A percentile compares a stretch with the other conserved stretches of the same genome.
Evolutionary conservation across 1,284 basidiomycete genomes (phyloP).

Genomic region (Coniferiporia sulphurascens): DNA sequence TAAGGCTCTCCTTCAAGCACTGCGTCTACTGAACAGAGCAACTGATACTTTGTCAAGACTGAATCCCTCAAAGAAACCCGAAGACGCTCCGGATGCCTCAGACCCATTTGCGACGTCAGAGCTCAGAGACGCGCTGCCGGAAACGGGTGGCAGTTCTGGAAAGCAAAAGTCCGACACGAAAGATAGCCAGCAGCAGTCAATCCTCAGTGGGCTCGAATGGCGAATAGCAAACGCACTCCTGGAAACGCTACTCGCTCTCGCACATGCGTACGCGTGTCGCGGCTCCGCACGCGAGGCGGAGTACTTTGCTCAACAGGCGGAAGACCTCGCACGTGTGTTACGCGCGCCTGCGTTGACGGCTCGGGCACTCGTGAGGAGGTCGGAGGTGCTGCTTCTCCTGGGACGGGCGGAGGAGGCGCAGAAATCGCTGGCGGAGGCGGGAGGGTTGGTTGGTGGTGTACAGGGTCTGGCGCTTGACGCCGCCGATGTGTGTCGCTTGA

Average conservation of each 20-base stretch:
- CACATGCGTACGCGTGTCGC: slow-evolving; percentile 56
- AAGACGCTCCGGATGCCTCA: slow-evolving; percentile 32
- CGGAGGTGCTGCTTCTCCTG: slow-evolving; percentile 64
- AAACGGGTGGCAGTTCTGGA: slow-evolving; percentile 16
- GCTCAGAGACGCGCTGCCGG: slow-evolving; percentile 33
- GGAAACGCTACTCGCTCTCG: slow-evolving; percentile 57
- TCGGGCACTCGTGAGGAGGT: slow-evolving; percentile 58
- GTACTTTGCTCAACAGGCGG: slow-evolving; percentile 74
- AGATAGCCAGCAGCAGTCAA: slow-evolving; percentile 28
- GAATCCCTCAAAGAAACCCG: slow-evolving; percentile 31
- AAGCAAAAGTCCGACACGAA: slow-evolving; percentile 17
- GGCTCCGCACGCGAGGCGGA: slow-evolving; percentile 81
- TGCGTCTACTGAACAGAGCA: slow-evolving; percentile 79
- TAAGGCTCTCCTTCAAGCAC: slow-evolving; percentile 59
- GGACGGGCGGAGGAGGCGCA: slow-evolving; percentile 52
- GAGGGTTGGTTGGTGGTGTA: slow-evolving; percentile 38
- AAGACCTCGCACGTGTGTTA: slow-evolving; percentile 60
- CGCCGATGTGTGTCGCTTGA: slow-evolving; percentile 57
- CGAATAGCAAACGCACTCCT: slow-evolving; percentile 68
- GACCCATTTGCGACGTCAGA: slow-evolving; percentile 58
- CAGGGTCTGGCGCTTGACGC: slow-evolving; percentile 54
- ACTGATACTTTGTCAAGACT: slow-evolving; percentile 66
- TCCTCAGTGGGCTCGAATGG: slow-evolving; percentile 67
- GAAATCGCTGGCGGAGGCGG: slow-evolving; percentile 49
- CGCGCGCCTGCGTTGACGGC: slow-evolving; percentile 61